phyloP scores from a whole-genome alignment of 2,329 filamentous ascomycete species.

The Aspergillus jensenii region DNA sequence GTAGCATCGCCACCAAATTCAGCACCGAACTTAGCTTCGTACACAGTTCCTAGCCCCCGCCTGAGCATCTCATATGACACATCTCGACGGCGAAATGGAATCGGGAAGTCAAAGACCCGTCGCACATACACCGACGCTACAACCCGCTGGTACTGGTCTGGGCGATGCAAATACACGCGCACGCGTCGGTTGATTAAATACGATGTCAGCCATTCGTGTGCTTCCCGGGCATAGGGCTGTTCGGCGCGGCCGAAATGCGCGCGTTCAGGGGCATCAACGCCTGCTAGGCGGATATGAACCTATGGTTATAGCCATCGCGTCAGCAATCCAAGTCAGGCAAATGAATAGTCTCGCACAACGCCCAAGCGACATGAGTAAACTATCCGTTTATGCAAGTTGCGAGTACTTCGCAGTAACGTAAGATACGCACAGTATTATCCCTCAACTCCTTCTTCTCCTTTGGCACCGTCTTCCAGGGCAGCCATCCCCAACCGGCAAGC shows the following conservation, averaged over 20 bases:
- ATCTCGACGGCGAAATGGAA: slow-evolving; percentile 63
- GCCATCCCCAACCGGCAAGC: slow-evolving; percentile 87
- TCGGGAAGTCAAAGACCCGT: slow-evolving; percentile 42
- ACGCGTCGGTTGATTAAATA: slow-evolving; percentile 73
- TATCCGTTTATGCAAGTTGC: not conserved
- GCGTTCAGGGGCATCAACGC: slow-evolving; percentile 88
- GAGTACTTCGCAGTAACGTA: not conserved
- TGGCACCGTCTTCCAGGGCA: slow-evolving; percentile 70
- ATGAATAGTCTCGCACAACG: not conserved
- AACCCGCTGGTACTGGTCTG: slow-evolving; percentile 89
- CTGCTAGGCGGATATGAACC: slow-evolving; percentile 87
- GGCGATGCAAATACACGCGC: slow-evolving; percentile 76
- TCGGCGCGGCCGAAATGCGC: slow-evolving; percentile 88
- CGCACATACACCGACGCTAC: slow-evolving; percentile 82
- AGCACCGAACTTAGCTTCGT: slow-evolving; percentile 85
- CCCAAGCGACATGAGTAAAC: not conserved
- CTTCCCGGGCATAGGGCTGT: slow-evolving; percentile 81
- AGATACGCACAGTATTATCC: slow-evolving; percentile 69
- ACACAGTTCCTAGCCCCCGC: slow-evolving; percentile 81
- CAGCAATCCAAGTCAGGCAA: not conserved
- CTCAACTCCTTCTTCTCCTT: slow-evolving; percentile 66
- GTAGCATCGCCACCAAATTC: slow-evolving; percentile 76
- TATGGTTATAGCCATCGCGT: slow-evolving; percentile 13
- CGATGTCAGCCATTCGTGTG: slow-evolving; percentile 73
- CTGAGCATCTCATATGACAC: slow-evolving; percentile 89